Base-by-base conservation (phyloP, 2,329 filamentous ascomycete species). In the Fusarium protoensiforme region DNA sequence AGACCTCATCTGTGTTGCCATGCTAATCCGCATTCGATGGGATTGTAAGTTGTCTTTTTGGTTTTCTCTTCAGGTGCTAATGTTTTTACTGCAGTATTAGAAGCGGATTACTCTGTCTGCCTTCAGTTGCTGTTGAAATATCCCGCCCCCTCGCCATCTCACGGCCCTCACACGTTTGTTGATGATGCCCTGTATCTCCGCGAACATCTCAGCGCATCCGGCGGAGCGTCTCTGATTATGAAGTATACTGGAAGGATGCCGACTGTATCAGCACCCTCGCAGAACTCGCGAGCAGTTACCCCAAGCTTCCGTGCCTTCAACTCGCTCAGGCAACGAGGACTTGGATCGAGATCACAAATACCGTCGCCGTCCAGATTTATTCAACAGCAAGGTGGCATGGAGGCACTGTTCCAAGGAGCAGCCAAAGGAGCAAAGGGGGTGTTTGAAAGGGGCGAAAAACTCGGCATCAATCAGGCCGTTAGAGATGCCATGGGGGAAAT, bases 11-110 rank as follows among this genome's bases (percentile, higher is more conserved):
- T 98, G 95, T 75, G 91, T 98, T 60, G 92, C 95, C 7, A 98
- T 99, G 95, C 86, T 99, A 27, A 86, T 99, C 53, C 90, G 96
- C 59, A 94, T 98, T 75, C 91, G 96, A 65, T 98, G 95, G 95
- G 90, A 95, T 75, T 85, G 94, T 96, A 84, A 85, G 92, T 83
- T 35, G 18, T 36, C 38, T 11, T 24, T 8, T 3, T 5, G 20
- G 35, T 18, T 24, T 4, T 8, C 11, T 54, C 16, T n/a, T 38
- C 27, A 31, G 18, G 61, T 48, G 56, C 80, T 83, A 64, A 83
- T 71, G 24, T 8, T 18, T 18, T 16, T 7, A 41, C 22, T 67
- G 7, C 69, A 95, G 93, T 99, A 38, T 84, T 98, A 29, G 91
- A 94, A 71, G 92, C 94, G 14, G 96, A 98, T 81, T 98, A 98